Base-by-base conservation (phyloP, 2,329 filamentous ascomycete species). In the Ophiocordyceps camponoti-leonardi region DNA sequence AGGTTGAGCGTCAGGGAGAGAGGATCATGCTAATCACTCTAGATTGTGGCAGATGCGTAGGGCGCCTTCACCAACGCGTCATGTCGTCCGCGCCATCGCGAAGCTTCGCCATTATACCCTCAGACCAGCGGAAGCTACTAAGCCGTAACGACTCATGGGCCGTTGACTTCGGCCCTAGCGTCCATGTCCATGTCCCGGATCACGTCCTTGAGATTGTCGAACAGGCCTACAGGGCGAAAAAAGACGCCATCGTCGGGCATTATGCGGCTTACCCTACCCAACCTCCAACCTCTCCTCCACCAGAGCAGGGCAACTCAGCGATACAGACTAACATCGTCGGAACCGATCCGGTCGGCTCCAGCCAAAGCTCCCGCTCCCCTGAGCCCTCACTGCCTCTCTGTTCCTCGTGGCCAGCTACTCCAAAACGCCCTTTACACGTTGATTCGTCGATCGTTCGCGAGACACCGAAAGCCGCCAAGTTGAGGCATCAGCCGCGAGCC, bases 91-190 rank as follows among this genome's bases (percentile, higher is more conserved):
- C 47, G 20, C 48, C 53, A 28, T 52, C 53, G 44, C 56, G 55
- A 7, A 57, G 49, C 13, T 49, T 59, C 19, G 48, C 58, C 18
- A 57, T 46, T 22, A 57, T 70, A 7, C 62, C 66, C 0, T 57
- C 54, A 16, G 60, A 67, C 39, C 69, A 72, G 49, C 55, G 55
- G 23, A 45, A 45, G 4, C 52, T 70, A 2, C 53, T 71, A 1
- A 57, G 62, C 2, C 46, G 51, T 0, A 44, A 54, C 4, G 54
- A 59, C 44, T 58, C 66, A 2, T 70, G 67, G 67, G 57, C 56
- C 4, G 50, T 56, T 4, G 50, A 55, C 35, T 43, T 55, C 6
- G 55, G 51, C 41, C 51, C 51, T 14, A 48, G 47, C 10, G 49
- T 51, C 18, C 53, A 56, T 11, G 56, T 54, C 40, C 61, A 64